Conservation (phyloP, 73 alveolate species). For the Paramecium biaurelia region DNA sequence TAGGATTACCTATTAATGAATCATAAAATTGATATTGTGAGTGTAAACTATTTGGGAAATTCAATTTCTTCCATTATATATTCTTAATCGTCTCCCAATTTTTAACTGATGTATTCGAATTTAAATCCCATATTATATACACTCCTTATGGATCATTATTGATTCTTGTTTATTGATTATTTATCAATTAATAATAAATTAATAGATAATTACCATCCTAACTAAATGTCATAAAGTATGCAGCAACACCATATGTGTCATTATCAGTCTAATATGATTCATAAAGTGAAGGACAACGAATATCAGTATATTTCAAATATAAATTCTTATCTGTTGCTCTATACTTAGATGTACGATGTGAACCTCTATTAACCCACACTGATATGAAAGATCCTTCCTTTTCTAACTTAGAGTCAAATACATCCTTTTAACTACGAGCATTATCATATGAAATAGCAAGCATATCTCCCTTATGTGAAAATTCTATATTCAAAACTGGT, state of each 20-base stretch:
- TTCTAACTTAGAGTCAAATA: constrained; percentile 53
- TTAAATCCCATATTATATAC: constrained; percentile 62
- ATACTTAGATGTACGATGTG: constrained; percentile 19
- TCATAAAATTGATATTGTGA: constrained; percentile 57
- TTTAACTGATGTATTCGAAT: constrained; percentile 54
- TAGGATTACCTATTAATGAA: neutral
- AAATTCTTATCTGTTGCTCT: constrained; percentile 52
- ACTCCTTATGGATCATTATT: constrained; percentile 61
- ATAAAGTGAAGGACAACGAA: constrained; percentile 58
- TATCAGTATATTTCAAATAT: constrained; percentile 56
- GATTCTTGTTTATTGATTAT: constrained; percentile 51
- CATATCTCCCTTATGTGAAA: constrained; percentile 56
- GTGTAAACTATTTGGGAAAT: constrained; percentile 61
- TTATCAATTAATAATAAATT: constrained; percentile 51
- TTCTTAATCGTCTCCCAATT: constrained; percentile 57
- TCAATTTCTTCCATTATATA: constrained; percentile 56
- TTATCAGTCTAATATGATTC: constrained; percentile 59
- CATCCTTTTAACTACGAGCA: constrained; percentile 21
- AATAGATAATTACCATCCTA: constrained; percentile 49
- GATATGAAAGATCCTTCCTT: constrained; percentile 63
- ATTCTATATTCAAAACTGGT: constrained; percentile 58
- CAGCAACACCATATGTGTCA: constrained; percentile 62
- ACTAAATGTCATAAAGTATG: constrained; percentile 60
- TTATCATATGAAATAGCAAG: constrained; percentile 63
- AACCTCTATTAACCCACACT: constrained; percentile 43